phyloP scores from a whole-genome alignment of 352 stramenopile species.

The Phytophthora sansomeana region DNA sequence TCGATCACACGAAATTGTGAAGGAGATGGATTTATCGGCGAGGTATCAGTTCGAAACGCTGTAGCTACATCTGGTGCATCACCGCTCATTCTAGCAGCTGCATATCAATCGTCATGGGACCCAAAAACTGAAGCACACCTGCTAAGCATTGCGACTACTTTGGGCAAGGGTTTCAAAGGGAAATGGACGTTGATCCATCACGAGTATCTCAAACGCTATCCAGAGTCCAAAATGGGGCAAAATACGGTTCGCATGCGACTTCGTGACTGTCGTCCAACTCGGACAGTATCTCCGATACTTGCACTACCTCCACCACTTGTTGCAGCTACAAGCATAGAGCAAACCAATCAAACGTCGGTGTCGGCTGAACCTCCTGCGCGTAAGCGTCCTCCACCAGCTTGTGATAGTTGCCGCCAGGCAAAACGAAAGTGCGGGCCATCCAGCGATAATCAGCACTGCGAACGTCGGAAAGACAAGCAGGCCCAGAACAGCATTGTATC shows the following conservation, averaged over 20 bases:
- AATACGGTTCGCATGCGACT: constrained; percentile 8
- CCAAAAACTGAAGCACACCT: not conserved
- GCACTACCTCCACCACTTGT: not conserved
- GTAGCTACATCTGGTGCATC: too few species aligned
- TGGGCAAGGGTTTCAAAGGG: not conserved
- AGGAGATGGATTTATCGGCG: too few species aligned
- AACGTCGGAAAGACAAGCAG: too few species aligned
- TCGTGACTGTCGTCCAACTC: not conserved
- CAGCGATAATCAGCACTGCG: too few species aligned
- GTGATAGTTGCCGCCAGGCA: too few species aligned
- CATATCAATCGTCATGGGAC: not conserved
- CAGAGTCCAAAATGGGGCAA: not conserved
- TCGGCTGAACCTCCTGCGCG: not conserved
- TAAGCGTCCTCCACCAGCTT: too few species aligned
- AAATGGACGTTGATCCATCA: constrained; percentile 5
- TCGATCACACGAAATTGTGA: too few species aligned
- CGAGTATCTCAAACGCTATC: constrained; percentile 1
- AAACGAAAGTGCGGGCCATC: too few species aligned
- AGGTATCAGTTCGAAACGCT: too few species aligned
- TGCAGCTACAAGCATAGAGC: not conserved
- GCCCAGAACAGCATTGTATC: too few species aligned
- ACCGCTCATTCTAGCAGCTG: too few species aligned
- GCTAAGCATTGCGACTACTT: too few species aligned
- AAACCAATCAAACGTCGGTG: not conserved
- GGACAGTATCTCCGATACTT: not conserved